Conservation (phyloP, 2,329 filamentous ascomycete species). For the Diaporthe citri region DNA sequence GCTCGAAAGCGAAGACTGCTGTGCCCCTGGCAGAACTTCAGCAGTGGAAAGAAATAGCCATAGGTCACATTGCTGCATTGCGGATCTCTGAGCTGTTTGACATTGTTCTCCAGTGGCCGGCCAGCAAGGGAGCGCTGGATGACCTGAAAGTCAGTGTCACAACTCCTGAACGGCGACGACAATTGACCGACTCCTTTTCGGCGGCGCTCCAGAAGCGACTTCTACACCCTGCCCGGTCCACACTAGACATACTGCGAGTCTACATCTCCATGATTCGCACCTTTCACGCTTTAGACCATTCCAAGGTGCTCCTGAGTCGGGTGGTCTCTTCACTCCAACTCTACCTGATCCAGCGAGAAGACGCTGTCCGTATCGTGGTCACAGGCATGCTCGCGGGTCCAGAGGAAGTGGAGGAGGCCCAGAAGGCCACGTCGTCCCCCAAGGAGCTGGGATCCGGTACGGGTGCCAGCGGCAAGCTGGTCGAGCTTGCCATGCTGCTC, state of each 20-base stretch:
- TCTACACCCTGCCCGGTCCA: slow-evolving; percentile 81
- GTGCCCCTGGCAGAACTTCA: slow-evolving; percentile 70
- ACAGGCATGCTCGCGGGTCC: slow-evolving; percentile 77
- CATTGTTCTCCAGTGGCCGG: slow-evolving; percentile 82
- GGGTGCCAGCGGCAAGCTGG: slow-evolving; percentile 60
- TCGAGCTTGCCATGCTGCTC: slow-evolving; percentile 77
- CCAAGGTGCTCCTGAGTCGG: slow-evolving; percentile 81
- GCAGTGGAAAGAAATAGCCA: slow-evolving; percentile 78
- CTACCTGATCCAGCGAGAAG: slow-evolving; percentile 81
- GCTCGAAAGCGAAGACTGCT: slow-evolving; percentile 49
- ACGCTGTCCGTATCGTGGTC: slow-evolving; percentile 83
- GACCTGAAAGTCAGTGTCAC: slow-evolving; percentile 80
- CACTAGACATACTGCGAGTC: slow-evolving; percentile 79
- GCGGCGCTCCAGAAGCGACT: slow-evolving; percentile 74
- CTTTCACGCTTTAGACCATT: slow-evolving; percentile 81
- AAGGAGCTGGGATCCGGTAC: slow-evolving; percentile 8
- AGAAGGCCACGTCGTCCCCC: slow-evolving; percentile 32
- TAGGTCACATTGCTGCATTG: slow-evolving; percentile 75
- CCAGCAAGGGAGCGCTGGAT: slow-evolving; percentile 77
- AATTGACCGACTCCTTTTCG: slow-evolving; percentile 79
- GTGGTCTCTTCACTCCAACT: slow-evolving; percentile 79
- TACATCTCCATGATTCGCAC: slow-evolving; percentile 85
- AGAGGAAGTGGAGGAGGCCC: slow-evolving; percentile 57
- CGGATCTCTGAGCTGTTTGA: slow-evolving; percentile 82
- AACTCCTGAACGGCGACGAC: slow-evolving; percentile 74